Evolutionary conservation across 1,139 yeast species (phyloP), one percentile per base, ranked within the genome.

Genomic region (Saccharomyces hybrid): DNA sequence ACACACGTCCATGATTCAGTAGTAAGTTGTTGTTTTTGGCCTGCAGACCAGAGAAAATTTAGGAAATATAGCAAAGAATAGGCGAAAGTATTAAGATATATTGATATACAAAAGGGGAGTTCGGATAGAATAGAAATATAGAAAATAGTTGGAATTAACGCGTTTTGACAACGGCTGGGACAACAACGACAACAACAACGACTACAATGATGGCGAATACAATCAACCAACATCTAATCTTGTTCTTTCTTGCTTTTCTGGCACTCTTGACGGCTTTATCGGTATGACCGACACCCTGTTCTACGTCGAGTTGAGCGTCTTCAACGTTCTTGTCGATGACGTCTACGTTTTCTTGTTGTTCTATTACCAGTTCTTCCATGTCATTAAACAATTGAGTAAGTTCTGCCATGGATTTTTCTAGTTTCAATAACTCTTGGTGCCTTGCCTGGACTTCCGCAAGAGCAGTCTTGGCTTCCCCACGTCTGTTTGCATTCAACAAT

Each of bases 401-500:
- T 74, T 93, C 99, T 49, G 95, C 90, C 88, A 95, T 89, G 56
- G 97, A 87, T 74, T 88, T 85, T 74, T 91, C 98, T 73, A 95
- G 86, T 76, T 90, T 88, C 75, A 89, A 86, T 70, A 95, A 83
- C 75, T 93, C 99, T 69, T 88, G 86, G 76, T 95, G 99, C 76
- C 99, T 86, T 50, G 88, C 84, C 74, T 93, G 97, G 54, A 95
- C 99, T 74, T 95, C 99, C 66, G 89, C 88, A 65, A 93, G 80
- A 2, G 95, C 99, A 38, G 97, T 83, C 71, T 95, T 83, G 52
- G 99, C 98, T 74, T 93, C 97, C 63, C 99, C 99, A 67, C 96
- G 84, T 75, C 97, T 85, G 72, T 89, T 88, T 55, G 96, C 86
- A 75, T 86, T 89, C 79, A 89, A 77, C 63, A 93, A 78, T 14